These are phyloP conservation scores for Ceratobasidium theobromae DNA, from an alignment of 1,284 basidiomycete genomes.

Conservation along the genomic window DNA sequence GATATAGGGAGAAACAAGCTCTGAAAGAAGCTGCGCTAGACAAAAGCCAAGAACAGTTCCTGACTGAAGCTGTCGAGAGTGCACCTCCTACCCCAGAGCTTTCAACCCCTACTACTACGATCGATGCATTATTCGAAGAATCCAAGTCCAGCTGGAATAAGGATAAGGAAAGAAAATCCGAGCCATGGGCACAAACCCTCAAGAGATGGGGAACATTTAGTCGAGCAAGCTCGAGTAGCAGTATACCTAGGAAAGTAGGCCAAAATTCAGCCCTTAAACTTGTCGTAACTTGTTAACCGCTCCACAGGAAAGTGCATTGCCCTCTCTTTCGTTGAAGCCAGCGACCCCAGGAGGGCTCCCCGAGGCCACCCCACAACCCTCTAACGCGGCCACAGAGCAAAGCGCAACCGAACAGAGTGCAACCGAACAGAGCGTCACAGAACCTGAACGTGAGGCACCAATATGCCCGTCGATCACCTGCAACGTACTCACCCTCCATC, in stretches of 20 bases:
- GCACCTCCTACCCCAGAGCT: slow-evolving; percentile 10
- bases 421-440: too few species aligned
- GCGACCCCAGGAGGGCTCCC: neutral
- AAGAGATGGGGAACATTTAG: slow-evolving; percentile 29
- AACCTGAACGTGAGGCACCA: slow-evolving; percentile 29
- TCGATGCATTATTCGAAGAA: slow-evolving; percentile 27
- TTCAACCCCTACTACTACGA: neutral
- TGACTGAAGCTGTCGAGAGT: slow-evolving; percentile 10
- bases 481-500: neutral
- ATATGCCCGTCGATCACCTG: too few species aligned
- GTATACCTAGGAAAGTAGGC: slow-evolving; percentile 24
- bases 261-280: neutral
- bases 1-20: slow-evolving; percentile 31
- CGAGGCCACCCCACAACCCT: neutral
- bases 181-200: slow-evolving; percentile 24
- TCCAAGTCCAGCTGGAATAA: slow-evolving; percentile 23
- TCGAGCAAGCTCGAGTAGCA: slow-evolving; percentile 12
- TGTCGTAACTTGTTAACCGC: neutral
- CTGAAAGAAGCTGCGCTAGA: slow-evolving; percentile 17
- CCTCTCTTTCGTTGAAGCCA: slow-evolving; percentile 7
- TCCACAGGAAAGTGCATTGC: neutral
- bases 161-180: slow-evolving; percentile 18
- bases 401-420: too few species aligned
- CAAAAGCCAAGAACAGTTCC: slow-evolving; percentile 29
- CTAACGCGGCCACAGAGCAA: neutral